Base-by-base conservation (phyloP, 805 yeast species). In the Teunomyces funiuensis region DNA sequence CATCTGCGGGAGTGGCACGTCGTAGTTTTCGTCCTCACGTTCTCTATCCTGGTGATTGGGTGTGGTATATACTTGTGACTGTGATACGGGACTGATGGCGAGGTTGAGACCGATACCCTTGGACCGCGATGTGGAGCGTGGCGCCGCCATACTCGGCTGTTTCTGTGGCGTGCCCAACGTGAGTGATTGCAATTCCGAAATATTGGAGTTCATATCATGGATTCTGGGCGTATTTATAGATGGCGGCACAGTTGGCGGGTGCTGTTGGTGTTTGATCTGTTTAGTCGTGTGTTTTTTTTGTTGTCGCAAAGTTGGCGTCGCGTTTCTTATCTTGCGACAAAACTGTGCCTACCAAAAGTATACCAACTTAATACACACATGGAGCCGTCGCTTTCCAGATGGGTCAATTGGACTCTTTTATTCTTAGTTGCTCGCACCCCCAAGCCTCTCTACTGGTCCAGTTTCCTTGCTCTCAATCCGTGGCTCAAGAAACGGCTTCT, bases 391-490 rank as follows among this genome's bases (percentile, higher is more conserved):
- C 40, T 54, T 6, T 26, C 41, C 28, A 54, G 54, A 27, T 61
- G 65, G 60, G 39, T 54, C 34, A 58, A 57, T 41, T 59, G 68
- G 60, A 57, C 56, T 17, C 43, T 55, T 16, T 30, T 59, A 9
- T 51, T 67, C 3, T 42, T 57, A 8, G 42, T 53, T 0, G 51
- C 62, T 2, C 52, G 62, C 9, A 54, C 56, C 8, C 52, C 53
- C 20, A 49, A 54, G n/a, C 56, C 68, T 6, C 28, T 53, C 13
- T 45, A 42, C 19, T 63, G 62, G 63, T 42, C 69, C 5, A 54
- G 60, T 39, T 66, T 66, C 41, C 41, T 68, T 8, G 42, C 65
- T 11, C 52, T 64, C 27, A 65, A 68, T 42, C 71, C 69, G 10
- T 37, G 33, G 31, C 28, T 37, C 26, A 28, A 19, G 14, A 19